Conservation (phyloP, 2,329 filamentous ascomycete species). For the Tolypocladium nubicola region DNA sequence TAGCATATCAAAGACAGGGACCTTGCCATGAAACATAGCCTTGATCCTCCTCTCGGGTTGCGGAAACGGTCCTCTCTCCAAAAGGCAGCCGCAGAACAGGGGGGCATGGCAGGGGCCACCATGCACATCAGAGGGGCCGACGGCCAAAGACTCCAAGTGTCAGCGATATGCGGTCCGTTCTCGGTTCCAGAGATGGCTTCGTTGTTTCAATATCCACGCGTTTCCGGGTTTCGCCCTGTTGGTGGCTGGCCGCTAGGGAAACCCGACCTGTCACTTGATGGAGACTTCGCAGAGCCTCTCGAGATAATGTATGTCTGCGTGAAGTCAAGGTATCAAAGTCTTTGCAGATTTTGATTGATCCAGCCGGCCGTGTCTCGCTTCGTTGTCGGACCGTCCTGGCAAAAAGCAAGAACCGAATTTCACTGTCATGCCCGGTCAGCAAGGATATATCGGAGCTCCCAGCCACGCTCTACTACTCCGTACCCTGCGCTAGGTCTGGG, state of each 20-base stretch:
- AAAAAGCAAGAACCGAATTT: background rate
- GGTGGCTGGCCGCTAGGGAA: background rate
- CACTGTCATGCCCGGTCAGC: background rate
- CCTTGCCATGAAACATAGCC: background rate
- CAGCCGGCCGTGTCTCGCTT: background rate
- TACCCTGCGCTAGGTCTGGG: no score
- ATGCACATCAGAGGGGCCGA: background rate
- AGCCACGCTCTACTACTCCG: background rate
- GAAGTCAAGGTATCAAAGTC: background rate
- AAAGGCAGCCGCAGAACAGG: background rate
- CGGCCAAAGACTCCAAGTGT: background rate
- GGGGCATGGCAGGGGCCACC: background rate
- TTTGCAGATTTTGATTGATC: background rate
- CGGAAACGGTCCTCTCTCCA: background rate
- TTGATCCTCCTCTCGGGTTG: background rate
- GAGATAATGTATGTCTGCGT: background rate
- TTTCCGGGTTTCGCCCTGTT: background rate
- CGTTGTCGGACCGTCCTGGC: background rate
- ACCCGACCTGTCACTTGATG: background rate
- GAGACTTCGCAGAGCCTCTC: background rate
- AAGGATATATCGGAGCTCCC: background rate
- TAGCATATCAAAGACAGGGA: background rate
- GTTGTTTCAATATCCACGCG: background rate
- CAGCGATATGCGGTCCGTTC: background rate
- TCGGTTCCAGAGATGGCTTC: background rate